Conservation (phyloP, 2,329 filamentous ascomycete species). For the Venturia aucupariae region DNA sequence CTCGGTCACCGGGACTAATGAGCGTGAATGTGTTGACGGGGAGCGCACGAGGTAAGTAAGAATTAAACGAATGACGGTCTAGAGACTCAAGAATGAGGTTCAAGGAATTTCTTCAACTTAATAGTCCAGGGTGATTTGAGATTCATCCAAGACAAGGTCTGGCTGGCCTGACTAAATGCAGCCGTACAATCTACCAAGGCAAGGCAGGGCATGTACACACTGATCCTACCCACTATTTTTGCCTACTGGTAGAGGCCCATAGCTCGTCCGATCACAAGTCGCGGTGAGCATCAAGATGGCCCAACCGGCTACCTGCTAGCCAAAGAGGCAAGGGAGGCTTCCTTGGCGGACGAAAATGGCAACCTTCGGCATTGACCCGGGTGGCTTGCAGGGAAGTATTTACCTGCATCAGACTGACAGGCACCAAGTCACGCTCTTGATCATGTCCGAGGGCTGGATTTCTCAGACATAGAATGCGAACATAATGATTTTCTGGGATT, state of each 20-base stretch:
- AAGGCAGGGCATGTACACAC: conserved; percentile 3
- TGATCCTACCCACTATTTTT: conserved; percentile 9
- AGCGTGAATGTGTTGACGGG: conserved; percentile 1
- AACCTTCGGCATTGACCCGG: conserved; percentile 7
- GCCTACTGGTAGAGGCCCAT: not conserved
- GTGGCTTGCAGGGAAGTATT: not conserved
- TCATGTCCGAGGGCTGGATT: not conserved
- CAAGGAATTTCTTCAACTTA: conserved; percentile 1
- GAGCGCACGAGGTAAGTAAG: not conserved
- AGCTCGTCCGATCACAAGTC: not conserved
- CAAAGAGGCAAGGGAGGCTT: conserved; percentile 1
- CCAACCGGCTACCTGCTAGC: conserved; percentile 4
- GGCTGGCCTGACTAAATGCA: not conserved
- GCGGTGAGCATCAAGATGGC: conserved; percentile 2
- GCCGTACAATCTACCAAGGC: conserved; percentile 4
- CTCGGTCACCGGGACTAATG: conserved; percentile 3
- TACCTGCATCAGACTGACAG: not conserved
- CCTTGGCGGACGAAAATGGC: conserved; percentile 6
- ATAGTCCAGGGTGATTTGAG: not conserved
- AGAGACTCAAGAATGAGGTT: conserved; percentile 8
- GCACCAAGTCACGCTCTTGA: not conserved
- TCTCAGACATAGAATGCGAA: conserved; percentile 5
- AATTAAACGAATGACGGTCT: conserved; percentile 10
- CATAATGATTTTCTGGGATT: not conserved
- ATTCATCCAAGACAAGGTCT: conserved; percentile 1